Evolutionary conservation across 2,329 filamentous ascomycete species (phyloP), one percentile per base, ranked within the genome.

Genomic region (Xylariaceae sp.): DNA sequence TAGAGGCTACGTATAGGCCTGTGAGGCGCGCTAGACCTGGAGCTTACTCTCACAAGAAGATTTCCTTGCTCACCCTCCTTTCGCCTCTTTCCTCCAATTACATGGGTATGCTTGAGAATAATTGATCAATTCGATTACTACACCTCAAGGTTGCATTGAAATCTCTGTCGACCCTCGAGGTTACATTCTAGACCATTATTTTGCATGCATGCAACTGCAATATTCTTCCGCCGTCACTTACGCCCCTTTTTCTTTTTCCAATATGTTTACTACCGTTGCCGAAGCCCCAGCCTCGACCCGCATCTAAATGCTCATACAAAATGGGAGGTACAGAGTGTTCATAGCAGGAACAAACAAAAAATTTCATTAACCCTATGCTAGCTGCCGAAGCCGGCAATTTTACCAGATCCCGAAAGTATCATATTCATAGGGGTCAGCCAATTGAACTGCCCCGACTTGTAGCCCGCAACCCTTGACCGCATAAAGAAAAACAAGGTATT

Each of bases 301-400:
- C n/a, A n/a, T n/a, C n/a, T n/a, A n/a, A n/a, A n/a, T n/a, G n/a
- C n/a, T n/a, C n/a, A n/a, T n/a, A n/a, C n/a, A n/a, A n/a, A n/a
- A n/a, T n/a, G n/a, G n/a, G n/a, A n/a, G n/a, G n/a, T n/a, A n/a
- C n/a, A n/a, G n/a, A n/a, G n/a, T n/a, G n/a, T n/a, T n/a, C n/a
- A n/a, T n/a, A n/a, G n/a, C n/a, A n/a, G n/a, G n/a, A n/a, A n/a
- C n/a, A n/a, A n/a, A n/a, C n/a, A n/a, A 46, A 46, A 24, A 36
- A 44, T 45, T 47, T 47, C 50, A 53, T 50, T 50, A 52, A 19
- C 46, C 47, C 45, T 50, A 52, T 54, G 49, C 52, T 50, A 52
- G 50, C 53, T 56, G 52, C 52, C 47, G 32, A 47, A 51, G 50
- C 51, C 45, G 37, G 47, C 52, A 54, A 46, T 48, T 47, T 42